phyloP scores from a whole-genome alignment of 148 eudicot species.

The Vaccinium darrowii region DNA sequence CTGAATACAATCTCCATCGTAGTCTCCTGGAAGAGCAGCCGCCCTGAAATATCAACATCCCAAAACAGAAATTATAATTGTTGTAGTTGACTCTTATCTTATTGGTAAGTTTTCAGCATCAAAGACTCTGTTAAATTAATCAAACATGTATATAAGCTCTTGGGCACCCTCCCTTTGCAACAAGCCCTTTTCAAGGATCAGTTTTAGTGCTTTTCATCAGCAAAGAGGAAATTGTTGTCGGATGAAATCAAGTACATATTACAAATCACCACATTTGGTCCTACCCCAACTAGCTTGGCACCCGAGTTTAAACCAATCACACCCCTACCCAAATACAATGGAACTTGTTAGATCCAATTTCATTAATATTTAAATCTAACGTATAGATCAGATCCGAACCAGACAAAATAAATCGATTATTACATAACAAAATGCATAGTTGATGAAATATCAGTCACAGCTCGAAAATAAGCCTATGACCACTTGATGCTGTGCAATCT shows the following conservation, averaged over 20 bases:
- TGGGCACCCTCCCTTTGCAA: not conserved
- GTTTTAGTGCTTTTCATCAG: not conserved
- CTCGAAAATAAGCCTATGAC: not conserved
- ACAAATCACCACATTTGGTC: not conserved
- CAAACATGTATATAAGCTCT: not conserved
- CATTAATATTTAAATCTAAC: not conserved
- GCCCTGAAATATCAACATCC: conserved; percentile 51
- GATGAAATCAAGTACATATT: not conserved
- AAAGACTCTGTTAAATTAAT: not conserved
- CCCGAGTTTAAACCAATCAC: not conserved
- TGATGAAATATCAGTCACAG: not conserved
- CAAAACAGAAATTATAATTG: not conserved
- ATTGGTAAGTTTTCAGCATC: not conserved
- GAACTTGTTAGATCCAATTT: not conserved
- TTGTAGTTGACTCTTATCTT: not conserved
- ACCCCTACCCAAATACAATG: not conserved
- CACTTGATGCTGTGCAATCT: not conserved
- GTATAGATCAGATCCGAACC: not conserved
- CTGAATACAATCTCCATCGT: conserved; percentile 65
- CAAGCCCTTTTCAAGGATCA: not conserved
- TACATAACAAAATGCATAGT: not conserved
- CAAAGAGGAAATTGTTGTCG: not conserved
- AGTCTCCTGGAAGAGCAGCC: conserved; percentile 63
- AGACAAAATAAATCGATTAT: not conserved
- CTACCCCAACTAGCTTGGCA: not conserved